Percentiles rank a stretch among this genome's conserved stretches.
Evolutionary conservation across 1,139 yeast species (phyloP).

Genomic region (Debaryomyces robertsiae): DNA sequence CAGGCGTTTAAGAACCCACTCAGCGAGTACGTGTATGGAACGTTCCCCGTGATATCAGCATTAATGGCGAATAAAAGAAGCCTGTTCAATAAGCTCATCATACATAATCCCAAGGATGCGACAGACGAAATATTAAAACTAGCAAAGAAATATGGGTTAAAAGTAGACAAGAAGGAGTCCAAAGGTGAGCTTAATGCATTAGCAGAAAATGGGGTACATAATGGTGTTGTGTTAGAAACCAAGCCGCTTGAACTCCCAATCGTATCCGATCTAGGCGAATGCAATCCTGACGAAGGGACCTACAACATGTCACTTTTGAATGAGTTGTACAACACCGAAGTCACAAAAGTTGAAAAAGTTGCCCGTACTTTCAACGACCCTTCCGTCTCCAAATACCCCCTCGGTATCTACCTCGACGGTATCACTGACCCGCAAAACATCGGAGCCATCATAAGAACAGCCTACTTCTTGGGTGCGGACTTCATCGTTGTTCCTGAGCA

Average conservation of each 20-base stretch:
- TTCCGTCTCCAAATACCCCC: conserved; percentile 45
- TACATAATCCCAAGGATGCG: conserved; percentile 44
- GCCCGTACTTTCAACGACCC: conserved; percentile 15
- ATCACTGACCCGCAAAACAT: conserved; percentile 88
- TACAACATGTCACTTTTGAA: conserved; percentile 28
- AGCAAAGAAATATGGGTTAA: conserved; percentile 50
- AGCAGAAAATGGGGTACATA: conserved; percentile 75
- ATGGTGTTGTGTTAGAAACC: conserved; percentile 75
- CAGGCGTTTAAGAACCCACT: conserved; percentile 40
- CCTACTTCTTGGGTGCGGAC: conserved; percentile 84
- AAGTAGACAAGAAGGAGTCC: conserved; percentile 43
- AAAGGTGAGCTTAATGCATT: conserved; percentile 62
- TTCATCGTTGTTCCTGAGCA: conserved; percentile 70
- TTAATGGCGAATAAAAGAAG: conserved; percentile 57
- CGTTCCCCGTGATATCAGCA: conserved; percentile 74
- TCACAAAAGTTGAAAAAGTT: conserved; percentile 18
- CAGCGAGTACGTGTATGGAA: conserved; percentile 74
- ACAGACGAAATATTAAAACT: conserved; percentile 40
- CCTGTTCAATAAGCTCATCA: conserved; percentile 52
- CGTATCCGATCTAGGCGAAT: conserved; percentile 34
- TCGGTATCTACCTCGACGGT: conserved; percentile 79
- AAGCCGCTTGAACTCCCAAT: conserved; percentile 54
- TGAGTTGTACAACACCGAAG: conserved; percentile 22
- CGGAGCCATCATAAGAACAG: conserved; percentile 84
- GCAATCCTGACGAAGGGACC: conserved; percentile 29